Percentiles rank a stretch among this genome's conserved stretches.
phyloP scores from a whole-genome alignment of 176 grass and related monocot species.

The Lolium multiflorum region DNA sequence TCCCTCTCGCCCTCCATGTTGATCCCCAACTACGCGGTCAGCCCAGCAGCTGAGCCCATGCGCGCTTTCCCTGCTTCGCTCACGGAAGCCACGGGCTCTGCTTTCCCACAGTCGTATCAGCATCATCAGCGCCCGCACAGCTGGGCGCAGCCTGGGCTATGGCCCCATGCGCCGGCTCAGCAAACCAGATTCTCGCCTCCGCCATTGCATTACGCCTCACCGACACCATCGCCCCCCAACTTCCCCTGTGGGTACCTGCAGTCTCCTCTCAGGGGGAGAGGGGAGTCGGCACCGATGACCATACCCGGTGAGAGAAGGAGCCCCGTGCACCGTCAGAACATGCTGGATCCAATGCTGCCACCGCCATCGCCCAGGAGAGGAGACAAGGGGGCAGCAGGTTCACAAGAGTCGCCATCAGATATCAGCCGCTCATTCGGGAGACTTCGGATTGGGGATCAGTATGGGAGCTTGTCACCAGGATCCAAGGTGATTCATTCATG shows the following conservation, averaged over 20 bases:
- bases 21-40: conserved; percentile 80
- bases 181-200: conserved; percentile 71
- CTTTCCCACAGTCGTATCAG: conserved; percentile 49
- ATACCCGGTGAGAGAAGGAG: conserved; percentile 65
- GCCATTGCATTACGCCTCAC: conserved; percentile 50
- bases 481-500: conserved; percentile 67
- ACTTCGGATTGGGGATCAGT: conserved; percentile 55
- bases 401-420: conserved; percentile 67
- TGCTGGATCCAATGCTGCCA: conserved; percentile 70
- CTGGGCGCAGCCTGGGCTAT: conserved; percentile 57
- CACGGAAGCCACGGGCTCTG: conserved; percentile 49
- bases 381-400: conserved; percentile 36
- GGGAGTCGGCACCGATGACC: conserved; percentile 61
- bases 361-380: conserved; percentile 70
- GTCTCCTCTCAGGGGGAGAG: conserved; percentile 38
- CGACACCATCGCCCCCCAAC: conserved; percentile 79
- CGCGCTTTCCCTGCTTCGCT: conserved; percentile 76
- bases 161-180: conserved; percentile 44
- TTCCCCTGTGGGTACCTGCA: conserved; percentile 57
- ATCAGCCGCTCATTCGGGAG: conserved; percentile 59
- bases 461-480: conserved; percentile 58
- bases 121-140: conserved; percentile 66
- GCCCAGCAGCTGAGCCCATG: conserved; percentile 73
- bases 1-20: conserved; percentile 64
- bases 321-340: conserved; percentile 49